Evolutionary conservation across 192 early-diverging fungal genomes (phyloP).

Genomic region (Cetraspora pellucida): DNA sequence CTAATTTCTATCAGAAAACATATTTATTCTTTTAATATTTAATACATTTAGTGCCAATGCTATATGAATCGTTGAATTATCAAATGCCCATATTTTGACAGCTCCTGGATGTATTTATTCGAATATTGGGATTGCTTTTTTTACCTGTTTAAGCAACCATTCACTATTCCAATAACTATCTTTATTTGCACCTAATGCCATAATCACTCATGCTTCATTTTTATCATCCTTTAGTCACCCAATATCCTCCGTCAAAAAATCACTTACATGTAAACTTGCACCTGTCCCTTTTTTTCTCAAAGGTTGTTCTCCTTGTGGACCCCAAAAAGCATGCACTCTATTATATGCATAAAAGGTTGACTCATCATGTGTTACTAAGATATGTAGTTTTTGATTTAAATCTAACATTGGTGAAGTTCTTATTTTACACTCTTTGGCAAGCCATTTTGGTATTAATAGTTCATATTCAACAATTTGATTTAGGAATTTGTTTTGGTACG

Average conservation of each 20-base stretch:
- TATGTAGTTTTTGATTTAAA: too few species aligned
- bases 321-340: neutral
- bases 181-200: neutral
- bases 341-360: neutral
- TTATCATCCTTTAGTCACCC: neutral
- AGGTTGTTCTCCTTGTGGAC: neutral
- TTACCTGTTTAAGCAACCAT: neutral
- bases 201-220: neutral
- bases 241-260: neutral
- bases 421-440: neutral
- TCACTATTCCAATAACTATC: neutral
- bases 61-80: neutral
- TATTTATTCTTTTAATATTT: conserved; percentile 1
- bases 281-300: neutral
- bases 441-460: neutral
- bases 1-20: neutral
- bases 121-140: neutral
- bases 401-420: neutral
- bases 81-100: neutral
- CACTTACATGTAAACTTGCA: neutral
- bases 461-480: neutral
- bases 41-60: conserved; percentile 6
- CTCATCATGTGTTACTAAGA: neutral
- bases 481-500: neutral
- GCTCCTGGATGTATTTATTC: neutral